These are phyloP conservation scores for Trichoderma gracile DNA, from an alignment of 2,329 filamentous ascomycete genomes.

Conservation along the genomic window DNA sequence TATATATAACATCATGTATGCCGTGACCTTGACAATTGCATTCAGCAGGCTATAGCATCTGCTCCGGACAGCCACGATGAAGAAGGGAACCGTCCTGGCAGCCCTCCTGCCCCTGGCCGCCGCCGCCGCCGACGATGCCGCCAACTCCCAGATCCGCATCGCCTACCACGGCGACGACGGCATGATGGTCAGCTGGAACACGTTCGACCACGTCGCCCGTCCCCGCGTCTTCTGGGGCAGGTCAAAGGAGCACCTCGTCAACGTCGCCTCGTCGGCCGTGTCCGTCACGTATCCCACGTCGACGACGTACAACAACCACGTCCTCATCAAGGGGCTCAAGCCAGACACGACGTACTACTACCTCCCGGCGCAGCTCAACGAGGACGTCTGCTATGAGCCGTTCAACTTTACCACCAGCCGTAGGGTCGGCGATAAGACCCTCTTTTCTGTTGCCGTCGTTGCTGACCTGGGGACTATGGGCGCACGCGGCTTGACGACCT, in stretches of 20 bases:
- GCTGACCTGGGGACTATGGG: conserved; percentile 20
- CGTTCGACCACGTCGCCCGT: conserved; percentile 9
- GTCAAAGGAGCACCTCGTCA: conserved; percentile 11
- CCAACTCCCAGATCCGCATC: conserved; percentile 15
- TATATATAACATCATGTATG: not conserved
- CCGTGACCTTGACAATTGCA: not conserved
- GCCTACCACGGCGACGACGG: conserved; percentile 15
- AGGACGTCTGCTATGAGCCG: conserved; percentile 5
- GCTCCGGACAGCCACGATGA: not conserved
- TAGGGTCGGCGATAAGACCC: conserved; percentile 5
- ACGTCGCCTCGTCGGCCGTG: conserved; percentile 12
- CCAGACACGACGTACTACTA: conserved; percentile 22
- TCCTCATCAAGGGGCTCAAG: conserved; percentile 12
- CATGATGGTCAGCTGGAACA: conserved; percentile 23
- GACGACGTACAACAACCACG: conserved; percentile 21
- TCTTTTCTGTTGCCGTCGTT: conserved; percentile 15
- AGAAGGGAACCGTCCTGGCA: conserved; percentile 4
- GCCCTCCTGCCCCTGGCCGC: conserved; percentile 3
- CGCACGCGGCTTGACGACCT: not conserved
- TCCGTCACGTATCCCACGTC: conserved; percentile 22
- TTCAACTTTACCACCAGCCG: conserved; percentile 24
- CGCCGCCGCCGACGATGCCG: conserved; percentile 9
- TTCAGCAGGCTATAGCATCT: not conserved
- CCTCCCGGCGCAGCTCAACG: conserved; percentile 13
- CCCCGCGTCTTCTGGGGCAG: conserved; percentile 13